These are phyloP conservation scores for Diaporthe ilicicola DNA, from an alignment of 2,329 filamentous ascomycete species.

Conservation along the genomic window DNA sequence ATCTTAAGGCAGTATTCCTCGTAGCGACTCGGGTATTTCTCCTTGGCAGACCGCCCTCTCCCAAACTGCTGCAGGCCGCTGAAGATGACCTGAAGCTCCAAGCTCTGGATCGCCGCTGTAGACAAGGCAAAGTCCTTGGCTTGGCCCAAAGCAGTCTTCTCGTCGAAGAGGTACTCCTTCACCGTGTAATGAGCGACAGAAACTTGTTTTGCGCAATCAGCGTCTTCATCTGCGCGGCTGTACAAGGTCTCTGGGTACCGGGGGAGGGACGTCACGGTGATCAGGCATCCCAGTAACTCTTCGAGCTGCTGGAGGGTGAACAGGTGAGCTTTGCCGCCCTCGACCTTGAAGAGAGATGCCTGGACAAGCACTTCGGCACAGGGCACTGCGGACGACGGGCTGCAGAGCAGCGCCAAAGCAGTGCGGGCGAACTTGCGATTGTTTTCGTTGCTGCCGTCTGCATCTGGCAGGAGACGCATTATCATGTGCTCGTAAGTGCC, in stretches of 20 bases:
- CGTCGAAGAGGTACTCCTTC: slow-evolving; percentile 23
- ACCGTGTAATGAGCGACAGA: slow-evolving; percentile 27
- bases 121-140: slow-evolving; percentile 6
- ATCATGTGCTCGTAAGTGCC: slow-evolving; percentile 2
- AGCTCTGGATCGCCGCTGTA: not conserved
- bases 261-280: not conserved
- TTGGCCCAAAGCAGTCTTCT: not conserved
- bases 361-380: slow-evolving; percentile 5
- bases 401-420: slow-evolving; percentile 19
- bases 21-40: not conserved
- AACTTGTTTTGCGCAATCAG: not conserved
- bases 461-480: not conserved
- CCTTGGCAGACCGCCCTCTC: no score
- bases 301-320: not conserved
- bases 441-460: not conserved
- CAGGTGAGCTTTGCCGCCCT: not conserved
- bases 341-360: not conserved
- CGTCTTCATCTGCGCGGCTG: not conserved
- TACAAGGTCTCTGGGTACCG: not conserved
- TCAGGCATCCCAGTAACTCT: slow-evolving; percentile 12
- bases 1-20: not conserved
- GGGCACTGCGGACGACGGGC: not conserved
- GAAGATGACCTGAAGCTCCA: slow-evolving; percentile 23
- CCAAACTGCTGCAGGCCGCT: slow-evolving; percentile 3
- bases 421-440: slow-evolving; percentile 17